A percentile compares a stretch with the other conserved stretches of the same genome.
Conservation (phyloP, 441 rosid genomes). For the Arabidopsis lyrata region DNA sequence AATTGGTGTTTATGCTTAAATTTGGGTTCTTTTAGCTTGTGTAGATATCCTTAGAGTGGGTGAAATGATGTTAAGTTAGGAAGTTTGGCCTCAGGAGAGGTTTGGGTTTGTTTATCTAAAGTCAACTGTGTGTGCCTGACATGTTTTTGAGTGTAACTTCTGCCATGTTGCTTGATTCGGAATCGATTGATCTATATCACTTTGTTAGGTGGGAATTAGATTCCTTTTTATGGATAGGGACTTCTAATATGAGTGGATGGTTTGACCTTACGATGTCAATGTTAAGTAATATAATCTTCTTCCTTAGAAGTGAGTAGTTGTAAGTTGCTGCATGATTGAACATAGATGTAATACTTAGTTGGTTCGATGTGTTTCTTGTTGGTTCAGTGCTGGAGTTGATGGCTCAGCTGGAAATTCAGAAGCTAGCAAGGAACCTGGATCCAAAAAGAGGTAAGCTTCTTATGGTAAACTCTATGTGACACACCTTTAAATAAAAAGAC, state of each 20-base stretch:
- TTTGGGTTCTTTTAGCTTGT: conserved; percentile 18
- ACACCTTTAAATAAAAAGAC: no score
- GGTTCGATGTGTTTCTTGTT: conserved; percentile 25
- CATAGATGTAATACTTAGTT: background rate
- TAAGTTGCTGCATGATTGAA: conserved; percentile 22
- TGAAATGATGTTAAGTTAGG: conserved; percentile 1
- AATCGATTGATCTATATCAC: conserved; percentile 25
- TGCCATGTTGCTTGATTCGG: conserved; percentile 42
- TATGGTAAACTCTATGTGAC: background rate
- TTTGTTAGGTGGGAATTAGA: conserved; percentile 38
- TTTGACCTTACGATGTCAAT: conserved; percentile 33
- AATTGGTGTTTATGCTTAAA: background rate
- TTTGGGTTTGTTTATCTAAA: conserved; percentile 31
- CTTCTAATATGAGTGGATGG: background rate
- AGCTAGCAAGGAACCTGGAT: conserved; percentile 67
- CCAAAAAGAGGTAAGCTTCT: conserved; percentile 77
- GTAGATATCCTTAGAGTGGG: conserved; percentile 1
- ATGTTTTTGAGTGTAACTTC: conserved; percentile 26
- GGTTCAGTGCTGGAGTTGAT: conserved; percentile 66
- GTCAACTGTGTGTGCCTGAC: conserved; percentile 43
- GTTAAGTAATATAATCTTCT: background rate
- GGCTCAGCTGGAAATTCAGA: conserved; percentile 77
- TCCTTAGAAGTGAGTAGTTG: conserved; percentile 11
- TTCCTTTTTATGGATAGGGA: conserved; percentile 32
- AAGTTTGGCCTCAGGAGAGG: conserved; percentile 29